Base-by-base conservation (phyloP, 495 filamentous ascomycete species). In the Cercophora sp. region DNA sequence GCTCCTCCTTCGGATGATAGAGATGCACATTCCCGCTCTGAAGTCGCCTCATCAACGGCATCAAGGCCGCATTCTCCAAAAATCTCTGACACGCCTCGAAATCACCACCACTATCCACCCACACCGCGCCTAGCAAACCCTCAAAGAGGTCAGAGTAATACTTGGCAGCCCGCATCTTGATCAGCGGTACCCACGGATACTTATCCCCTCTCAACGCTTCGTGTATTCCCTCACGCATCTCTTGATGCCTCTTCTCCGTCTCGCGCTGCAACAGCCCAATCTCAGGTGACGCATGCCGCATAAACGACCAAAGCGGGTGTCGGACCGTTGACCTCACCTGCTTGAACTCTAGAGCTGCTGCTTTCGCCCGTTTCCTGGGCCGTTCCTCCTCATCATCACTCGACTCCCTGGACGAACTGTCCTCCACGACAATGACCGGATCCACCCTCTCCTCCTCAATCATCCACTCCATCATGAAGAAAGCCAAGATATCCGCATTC, bases 71-170 rank as follows among this genome's bases (percentile, higher is more conserved):
- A 1, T 73, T 61, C 52, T 87, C 82, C 0, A 86, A 55, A 31
- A 96, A 78, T 0, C 25, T 51, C 22, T 70, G 66, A 54, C 86
- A 90, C 0, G 52, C 66, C 0, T 64, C 69, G 20, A 91, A 59
- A n/a, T n/a, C n/a, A 3, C 79, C 69, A 2, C 87, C 87, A 0
- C 83, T 87, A 63, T 96, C 93, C 44, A 95, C 73, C 71, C 86
- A 98, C 0, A 96, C 80, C 0, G 92, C 93, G 0, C 89, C 93
- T 1, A 96, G 66, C 1, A 92, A 54, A 43, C 77, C 80, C 74
- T 98, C 93, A 32, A 96, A 72, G 8, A 96, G 71, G 61, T 98
- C 92, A 0, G 87, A 93, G 69, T 88, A 84, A 74, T 88, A 88
- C 57, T 96, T 97, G 20, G 82, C 82, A 1, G 85, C 74, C 25